phyloP scores from a whole-genome alignment of 1,284 basidiomycete species.

The Puccinia hordei region DNA sequence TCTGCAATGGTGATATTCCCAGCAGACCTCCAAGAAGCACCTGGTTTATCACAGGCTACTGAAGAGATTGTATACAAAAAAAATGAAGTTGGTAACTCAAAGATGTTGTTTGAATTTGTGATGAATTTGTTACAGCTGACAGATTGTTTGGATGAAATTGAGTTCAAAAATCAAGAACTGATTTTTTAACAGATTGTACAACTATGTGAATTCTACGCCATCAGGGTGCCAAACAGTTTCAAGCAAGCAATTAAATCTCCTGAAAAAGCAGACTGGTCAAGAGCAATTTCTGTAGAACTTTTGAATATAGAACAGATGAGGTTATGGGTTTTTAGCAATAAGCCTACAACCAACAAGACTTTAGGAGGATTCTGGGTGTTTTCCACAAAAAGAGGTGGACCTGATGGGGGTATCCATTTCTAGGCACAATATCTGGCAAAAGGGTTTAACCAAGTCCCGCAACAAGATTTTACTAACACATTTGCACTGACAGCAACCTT shows the following conservation, averaged over 20 bases:
- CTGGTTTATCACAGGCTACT: no score
- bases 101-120: no score
- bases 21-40: neutral
- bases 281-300: no score
- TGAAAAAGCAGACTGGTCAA: no score
- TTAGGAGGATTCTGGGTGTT: no score
- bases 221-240: slow-evolving; percentile 2
- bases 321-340: no score
- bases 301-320: no score
- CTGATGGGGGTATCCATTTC: neutral
- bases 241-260: slow-evolving; percentile 14
- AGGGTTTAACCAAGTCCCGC: neutral
- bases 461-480: neutral
- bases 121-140: neutral
- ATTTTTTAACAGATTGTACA: neutral
- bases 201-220: neutral
- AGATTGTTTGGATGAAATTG: neutral
- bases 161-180: slow-evolving; percentile 5
- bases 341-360: no score
- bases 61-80: no score
- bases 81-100: no score
- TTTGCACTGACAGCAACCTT: slow-evolving; percentile 39
- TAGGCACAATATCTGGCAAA: slow-evolving; percentile 25
- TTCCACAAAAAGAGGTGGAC: no score
- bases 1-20: neutral